Evolutionary conservation across 2,329 filamentous ascomycete genomes (phyloP).

Genomic region (Fusarium nurragi): DNA sequence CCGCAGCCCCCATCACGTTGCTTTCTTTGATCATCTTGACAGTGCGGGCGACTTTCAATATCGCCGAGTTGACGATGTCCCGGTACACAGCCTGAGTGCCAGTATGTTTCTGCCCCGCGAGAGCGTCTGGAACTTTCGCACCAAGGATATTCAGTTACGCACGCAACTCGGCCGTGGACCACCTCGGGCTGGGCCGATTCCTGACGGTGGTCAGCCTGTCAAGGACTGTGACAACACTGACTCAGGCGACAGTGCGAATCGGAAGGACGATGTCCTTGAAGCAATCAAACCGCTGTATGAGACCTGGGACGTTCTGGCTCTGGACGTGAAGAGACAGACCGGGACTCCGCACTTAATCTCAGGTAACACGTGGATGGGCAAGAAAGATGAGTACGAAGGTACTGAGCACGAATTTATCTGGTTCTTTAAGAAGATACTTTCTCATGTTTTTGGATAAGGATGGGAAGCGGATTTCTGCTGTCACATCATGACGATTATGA

Average conservation of each 20-base stretch:
- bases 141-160: constrained; percentile 38
- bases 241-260: constrained; percentile 10
- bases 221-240: constrained; percentile 27
- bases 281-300: constrained; percentile 47
- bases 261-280: constrained; percentile 16
- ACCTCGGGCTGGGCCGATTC: constrained; percentile 41
- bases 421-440: constrained; percentile 17
- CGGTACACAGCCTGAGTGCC: constrained; percentile 64
- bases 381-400: constrained; percentile 26
- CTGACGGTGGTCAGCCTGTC: constrained; percentile 37
- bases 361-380: constrained; percentile 53
- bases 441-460: constrained; percentile 32
- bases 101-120: constrained; percentile 62
- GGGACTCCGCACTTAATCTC: constrained; percentile 48
- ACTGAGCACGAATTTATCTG: constrained; percentile 16
- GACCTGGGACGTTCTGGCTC: constrained; percentile 51
- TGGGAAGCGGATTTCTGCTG: constrained; percentile 29
- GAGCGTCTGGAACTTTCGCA: constrained; percentile 61
- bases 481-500: constrained; percentile 21
- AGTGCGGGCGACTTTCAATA: constrained; percentile 59
- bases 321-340: constrained; percentile 51
- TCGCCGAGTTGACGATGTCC: constrained; percentile 58
- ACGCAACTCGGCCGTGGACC: constrained; percentile 18
- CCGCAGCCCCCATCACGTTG: constrained; percentile 56
- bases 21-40: constrained; percentile 62